A percentile compares a stretch with the other conserved stretches of the same genome.
phyloP scores from a whole-genome alignment of 306 rosid genomes.

The Cyclanthera cordifolia region DNA sequence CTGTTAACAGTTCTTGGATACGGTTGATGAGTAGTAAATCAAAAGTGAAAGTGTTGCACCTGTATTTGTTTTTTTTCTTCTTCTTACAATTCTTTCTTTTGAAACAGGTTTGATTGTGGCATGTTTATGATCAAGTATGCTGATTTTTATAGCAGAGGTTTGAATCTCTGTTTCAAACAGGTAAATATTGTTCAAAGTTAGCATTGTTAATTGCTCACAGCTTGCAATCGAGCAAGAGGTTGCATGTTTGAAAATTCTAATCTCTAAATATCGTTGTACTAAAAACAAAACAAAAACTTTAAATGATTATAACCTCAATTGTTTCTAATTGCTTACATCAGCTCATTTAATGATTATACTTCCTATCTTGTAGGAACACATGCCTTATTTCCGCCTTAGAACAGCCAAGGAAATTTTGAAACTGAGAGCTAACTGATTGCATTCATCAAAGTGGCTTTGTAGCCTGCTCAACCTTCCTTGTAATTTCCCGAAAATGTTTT shows the following conservation, averaged over 20 bases:
- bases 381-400: slow-evolving; percentile 84
- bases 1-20: too few species aligned
- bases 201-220: too few species aligned
- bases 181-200: slow-evolving; percentile 27
- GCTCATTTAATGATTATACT: too few species aligned
- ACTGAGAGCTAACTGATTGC: slow-evolving; percentile 63
- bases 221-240: too few species aligned
- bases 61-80: too few species aligned
- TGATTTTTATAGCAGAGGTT: slow-evolving; percentile 85
- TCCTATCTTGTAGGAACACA: slow-evolving; percentile 42
- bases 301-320: too few species aligned
- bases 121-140: slow-evolving; percentile 89
- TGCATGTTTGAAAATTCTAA: too few species aligned
- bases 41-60: too few species aligned
- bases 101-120: slow-evolving; percentile 80
- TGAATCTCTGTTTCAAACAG: slow-evolving; percentile 79
- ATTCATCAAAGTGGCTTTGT: neutral
- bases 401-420: slow-evolving; percentile 76
- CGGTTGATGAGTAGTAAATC: too few species aligned
- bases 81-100: too few species aligned
- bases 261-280: too few species aligned
- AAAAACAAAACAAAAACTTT: too few species aligned
- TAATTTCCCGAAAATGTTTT: neutral
- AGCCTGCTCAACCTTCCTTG: neutral
- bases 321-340: neutral